Base-by-base conservation (phyloP, 257 asterid genomes). In the Agastache rugosa region DNA sequence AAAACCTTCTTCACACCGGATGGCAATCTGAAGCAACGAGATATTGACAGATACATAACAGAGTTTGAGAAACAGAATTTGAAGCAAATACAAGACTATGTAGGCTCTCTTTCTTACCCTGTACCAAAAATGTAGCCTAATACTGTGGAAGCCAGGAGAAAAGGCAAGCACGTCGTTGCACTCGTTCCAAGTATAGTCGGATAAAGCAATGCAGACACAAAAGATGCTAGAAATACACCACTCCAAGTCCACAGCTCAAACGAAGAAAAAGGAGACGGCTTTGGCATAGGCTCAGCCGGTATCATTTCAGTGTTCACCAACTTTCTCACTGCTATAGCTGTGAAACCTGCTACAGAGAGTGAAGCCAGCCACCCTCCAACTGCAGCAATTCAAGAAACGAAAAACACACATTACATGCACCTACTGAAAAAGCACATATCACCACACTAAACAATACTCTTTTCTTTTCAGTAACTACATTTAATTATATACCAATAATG, bases 321-420 rank as follows among this genome's bases (percentile, higher is more conserved):
- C 64, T 92, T 92, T 69, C 99, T 84, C 77, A 94, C 92, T 1
- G 97, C 85, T 63, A 94, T 89, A 41, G 99, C 97, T 15, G 97
- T 87, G 79, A 63, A 94, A 65, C 97, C 97, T 19, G 99, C 99
- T 47, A 90, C 99, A 45, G 84, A 47, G 1, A 90, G 93, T 42
- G 99, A 92, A 77, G 97, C 97, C 75, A 94, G 71, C 99, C 99
- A 94, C 6, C 99, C 99, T 39, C 82, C 97, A 75, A 80, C 98
- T 93, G 89, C 84, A 85, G 25, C 73, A 74, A 34, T 48, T 71
- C 23, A 34, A 29, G 34, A 67, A 50, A 7, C 50, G 2, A 64
- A n/a, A 53, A 19, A 44, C 16, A 47, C 44, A 37, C 66, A 64
- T 64, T 25, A 55, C 54, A n/a, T n/a, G n/a, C n/a, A 29, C 23